A percentile compares a stretch with the other conserved stretches of the same genome.
Evolutionary conservation across 768 basidiomycete species (phyloP).

Genomic region (Sistotremastrum suecicum): DNA sequence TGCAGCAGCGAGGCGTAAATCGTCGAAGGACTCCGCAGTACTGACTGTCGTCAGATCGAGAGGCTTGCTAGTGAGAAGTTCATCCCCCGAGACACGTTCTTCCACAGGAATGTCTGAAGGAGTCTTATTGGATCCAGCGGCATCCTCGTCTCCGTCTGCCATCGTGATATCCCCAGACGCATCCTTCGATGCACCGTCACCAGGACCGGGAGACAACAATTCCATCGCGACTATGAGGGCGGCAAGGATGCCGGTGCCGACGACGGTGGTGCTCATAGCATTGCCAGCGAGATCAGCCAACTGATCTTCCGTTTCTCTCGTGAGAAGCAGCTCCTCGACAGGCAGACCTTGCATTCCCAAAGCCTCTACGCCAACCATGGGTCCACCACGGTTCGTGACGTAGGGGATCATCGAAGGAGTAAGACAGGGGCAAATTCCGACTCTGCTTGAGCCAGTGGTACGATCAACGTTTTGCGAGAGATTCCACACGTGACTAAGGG

Average conservation of each 20-base stretch:
- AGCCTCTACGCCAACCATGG: constrained; percentile 88
- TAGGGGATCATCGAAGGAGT: constrained; percentile 97
- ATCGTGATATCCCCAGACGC: constrained; percentile 29
- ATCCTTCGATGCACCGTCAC: constrained; percentile 53
- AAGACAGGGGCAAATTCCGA: constrained; percentile 83
- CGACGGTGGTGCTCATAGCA: constrained; percentile 96
- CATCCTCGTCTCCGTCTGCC: constrained; percentile 18
- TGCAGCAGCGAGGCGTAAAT: constrained; percentile 49
- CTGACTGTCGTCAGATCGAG: constrained; percentile 54
- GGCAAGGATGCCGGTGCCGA: constrained; percentile 77
- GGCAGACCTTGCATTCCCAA: constrained; percentile 91
- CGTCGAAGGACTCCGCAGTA: constrained; percentile 27
- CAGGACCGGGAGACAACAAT: constrained; percentile 53
- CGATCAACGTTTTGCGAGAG: constrained; percentile 94
- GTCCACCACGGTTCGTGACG: constrained; percentile 89
- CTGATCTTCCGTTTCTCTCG: constrained; percentile 87
- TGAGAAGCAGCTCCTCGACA: constrained; percentile 79
- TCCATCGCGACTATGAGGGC: constrained; percentile 57
- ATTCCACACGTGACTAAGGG: constrained; percentile 79
- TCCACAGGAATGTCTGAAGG: constrained; percentile 19
- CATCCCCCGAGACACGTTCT: constrained; percentile 57
- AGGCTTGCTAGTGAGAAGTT: constrained; percentile 44
- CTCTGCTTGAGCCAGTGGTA: constrained; percentile 63
- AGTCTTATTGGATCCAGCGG: constrained; percentile 26
- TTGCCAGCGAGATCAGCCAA: constrained; percentile 91